phyloP scores from a whole-genome alignment of 345 rosid genomes.

The Garcia nutans region DNA sequence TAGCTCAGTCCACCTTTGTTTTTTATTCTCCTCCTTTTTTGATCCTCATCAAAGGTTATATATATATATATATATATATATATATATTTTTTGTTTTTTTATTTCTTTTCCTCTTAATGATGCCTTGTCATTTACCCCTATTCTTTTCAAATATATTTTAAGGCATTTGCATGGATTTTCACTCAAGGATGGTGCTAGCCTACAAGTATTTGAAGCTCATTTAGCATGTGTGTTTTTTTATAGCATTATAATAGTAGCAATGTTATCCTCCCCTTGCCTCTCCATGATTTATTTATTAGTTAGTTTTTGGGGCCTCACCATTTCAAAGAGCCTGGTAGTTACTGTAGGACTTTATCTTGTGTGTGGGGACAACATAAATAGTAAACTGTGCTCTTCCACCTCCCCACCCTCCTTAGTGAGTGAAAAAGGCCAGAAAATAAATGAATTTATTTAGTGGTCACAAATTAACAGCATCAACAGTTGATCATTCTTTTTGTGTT shows the following conservation, averaged over 20 bases:
- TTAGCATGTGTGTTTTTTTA: neutral
- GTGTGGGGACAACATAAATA: neutral
- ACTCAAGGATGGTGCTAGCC: neutral
- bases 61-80: neutral
- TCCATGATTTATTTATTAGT: neutral
- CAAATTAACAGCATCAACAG: neutral
- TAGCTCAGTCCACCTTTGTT: neutral
- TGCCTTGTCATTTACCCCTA: neutral
- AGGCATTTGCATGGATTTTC: neutral
- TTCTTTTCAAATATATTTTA: neutral
- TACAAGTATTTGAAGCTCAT: too few relatives aligned
- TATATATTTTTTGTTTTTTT: neutral
- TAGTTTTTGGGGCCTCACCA: neutral
- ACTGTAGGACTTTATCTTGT: neutral
- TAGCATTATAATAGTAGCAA: neutral
- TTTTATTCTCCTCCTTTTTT: neutral
- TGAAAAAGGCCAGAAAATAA: neutral
- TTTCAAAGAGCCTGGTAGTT: neutral
- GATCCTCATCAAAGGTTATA: neutral
- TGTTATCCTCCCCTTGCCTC: neutral
- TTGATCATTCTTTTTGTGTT: neutral
- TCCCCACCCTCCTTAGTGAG: neutral
- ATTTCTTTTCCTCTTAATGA: neutral
- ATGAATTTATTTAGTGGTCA: neutral
- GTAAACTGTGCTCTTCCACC: neutral